Base-by-base conservation (phyloP, 106 monocot species). In the Dioscorea zingiberensis region DNA sequence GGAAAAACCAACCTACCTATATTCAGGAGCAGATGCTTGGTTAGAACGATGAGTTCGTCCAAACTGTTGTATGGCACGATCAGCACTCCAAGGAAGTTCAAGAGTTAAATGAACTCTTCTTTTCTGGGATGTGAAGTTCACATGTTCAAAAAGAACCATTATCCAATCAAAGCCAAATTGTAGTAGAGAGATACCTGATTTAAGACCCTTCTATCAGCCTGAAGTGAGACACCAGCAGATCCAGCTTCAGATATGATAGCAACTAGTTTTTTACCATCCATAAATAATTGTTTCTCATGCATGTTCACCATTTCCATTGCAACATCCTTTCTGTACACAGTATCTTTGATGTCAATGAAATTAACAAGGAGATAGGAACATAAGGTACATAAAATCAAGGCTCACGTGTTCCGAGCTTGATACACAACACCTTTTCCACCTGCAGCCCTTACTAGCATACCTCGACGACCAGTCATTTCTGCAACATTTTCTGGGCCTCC, bases 41-140 rank as follows among this genome's bases (percentile, higher is more conserved):
- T 98, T 98, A 61, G 98, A 98, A 65, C 98, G 74, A 71, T 98
- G 98, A 60, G 89, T 98, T 77, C 98, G 81, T 28, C 98, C 98
- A 78, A 93, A 93, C 66, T 98, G 98, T 72, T 98, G 98, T 67
- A 98, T 98, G 6, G 98, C 98, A 68, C 98, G 92, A 55, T 98
- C 98, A 27, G 98, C 98, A 80, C 98, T 98, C 98, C 98, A 98
- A 66, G 98, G 98, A 65, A 98, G 92, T 64, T 98, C 98, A 74
- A 98, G 98, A 51, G 93, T 98, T 73, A 98, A 48, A 71, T 98
- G 98, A 38, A 98, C 93, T 65, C 98, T 79, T 69, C 98, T 86
- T 72, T 68, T 86, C 98, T 98, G 73, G 21, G 48, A 82, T 59
- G 32, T 13, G 7, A 48, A 44, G 66, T 60, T 58, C 47, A 68